Percentiles rank a stretch among this genome's conserved stretches.
These are phyloP conservation scores for Protea cynaroides DNA, from an alignment of 164 flowering plant genomes.

Conservation along the genomic window DNA sequence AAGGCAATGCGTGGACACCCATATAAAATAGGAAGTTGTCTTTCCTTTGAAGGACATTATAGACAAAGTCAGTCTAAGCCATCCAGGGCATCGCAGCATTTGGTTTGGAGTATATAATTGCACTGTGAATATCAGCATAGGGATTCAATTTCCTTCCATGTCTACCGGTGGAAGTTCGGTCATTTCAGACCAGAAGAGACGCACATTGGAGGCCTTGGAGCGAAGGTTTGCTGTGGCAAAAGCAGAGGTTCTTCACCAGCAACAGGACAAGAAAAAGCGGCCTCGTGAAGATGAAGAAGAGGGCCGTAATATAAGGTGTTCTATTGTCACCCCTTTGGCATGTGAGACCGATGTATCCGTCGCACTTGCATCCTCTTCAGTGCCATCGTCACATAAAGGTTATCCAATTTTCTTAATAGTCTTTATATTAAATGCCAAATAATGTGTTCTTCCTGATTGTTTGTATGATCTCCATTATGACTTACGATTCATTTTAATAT, in stretches of 20 bases:
- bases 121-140: no score
- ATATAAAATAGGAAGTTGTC: no score
- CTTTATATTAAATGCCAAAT: not conserved
- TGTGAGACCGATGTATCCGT: constrained; percentile 5
- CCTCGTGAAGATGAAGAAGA: constrained; percentile 9
- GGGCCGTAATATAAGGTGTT: not conserved
- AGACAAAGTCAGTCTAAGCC: no score
- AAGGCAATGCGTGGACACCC: no score
- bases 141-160: constrained; percentile 14
- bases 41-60: no score
- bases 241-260: constrained; percentile 41
- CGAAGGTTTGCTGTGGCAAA: constrained; percentile 55
- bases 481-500: no score
- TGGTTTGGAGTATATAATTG: no score
- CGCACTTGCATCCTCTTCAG: constrained; percentile 10
- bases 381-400: constrained; percentile 31
- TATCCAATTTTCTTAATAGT: not conserved
- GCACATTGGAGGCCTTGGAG: constrained; percentile 59
- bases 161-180: constrained; percentile 7
- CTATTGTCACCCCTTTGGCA: constrained; percentile 8
- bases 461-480: no score
- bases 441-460: no score
- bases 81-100: no score
- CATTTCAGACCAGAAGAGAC: constrained; percentile 39
- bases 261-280: constrained; percentile 28